Conservation (phyloP, 176 grass and related monocot species). For the Triticum turgidum region DNA sequence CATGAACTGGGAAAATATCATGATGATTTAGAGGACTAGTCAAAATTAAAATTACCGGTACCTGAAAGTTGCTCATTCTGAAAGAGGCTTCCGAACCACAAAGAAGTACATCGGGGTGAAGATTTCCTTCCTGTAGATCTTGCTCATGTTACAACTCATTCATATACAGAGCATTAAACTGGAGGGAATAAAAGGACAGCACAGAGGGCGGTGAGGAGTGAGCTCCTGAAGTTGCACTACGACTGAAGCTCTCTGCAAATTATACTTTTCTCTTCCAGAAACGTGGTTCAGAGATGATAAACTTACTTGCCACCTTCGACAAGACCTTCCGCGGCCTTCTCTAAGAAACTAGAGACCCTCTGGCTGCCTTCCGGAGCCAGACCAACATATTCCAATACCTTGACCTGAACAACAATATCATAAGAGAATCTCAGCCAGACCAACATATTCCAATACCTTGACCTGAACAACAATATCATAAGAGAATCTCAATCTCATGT, state of each 20-base stretch:
- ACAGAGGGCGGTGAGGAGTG: neutral
- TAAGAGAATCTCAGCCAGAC: constrained; percentile 46
- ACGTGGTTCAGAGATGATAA: constrained; percentile 8
- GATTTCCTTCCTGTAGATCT: constrained; percentile 76
- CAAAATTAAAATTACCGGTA: neutral
- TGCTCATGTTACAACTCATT: constrained; percentile 13
- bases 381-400: constrained; percentile 70
- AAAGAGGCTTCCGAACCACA: constrained; percentile 77
- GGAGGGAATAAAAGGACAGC: neutral
- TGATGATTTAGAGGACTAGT: too few relatives aligned
- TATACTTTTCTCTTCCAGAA: neutral
- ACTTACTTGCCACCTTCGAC: constrained; percentile 91
- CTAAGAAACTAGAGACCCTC: constrained; percentile 79
- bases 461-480: constrained; percentile 58
- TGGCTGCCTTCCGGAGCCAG: constrained; percentile 79
- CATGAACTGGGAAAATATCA: neutral
- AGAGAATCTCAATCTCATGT: constrained; percentile 17
- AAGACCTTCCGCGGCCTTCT: constrained; percentile 88
- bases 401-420: constrained; percentile 63
- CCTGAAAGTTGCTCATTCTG: constrained; percentile 41
- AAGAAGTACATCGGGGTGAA: constrained; percentile 96
- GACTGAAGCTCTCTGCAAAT: neutral
- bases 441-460: constrained; percentile 73
- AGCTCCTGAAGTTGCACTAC: constrained; percentile 10
- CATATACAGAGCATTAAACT: neutral